Evolutionary conservation across 1,139 yeast genomes (phyloP).

Genomic region (Citeromyces hawaiiensis): DNA sequence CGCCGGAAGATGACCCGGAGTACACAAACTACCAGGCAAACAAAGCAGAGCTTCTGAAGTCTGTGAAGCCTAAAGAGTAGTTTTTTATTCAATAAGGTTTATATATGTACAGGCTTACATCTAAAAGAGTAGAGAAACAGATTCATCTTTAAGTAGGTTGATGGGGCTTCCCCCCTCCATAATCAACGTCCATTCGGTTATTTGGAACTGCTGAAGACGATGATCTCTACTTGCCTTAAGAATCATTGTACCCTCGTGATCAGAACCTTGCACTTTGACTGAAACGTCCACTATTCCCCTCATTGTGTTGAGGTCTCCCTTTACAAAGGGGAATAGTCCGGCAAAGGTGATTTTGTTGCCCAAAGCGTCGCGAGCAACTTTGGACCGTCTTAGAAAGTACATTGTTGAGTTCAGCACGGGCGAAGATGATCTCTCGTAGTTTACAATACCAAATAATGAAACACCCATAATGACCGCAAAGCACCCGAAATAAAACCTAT

Average conservation of each 20-base stretch:
- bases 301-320: slow-evolving; percentile 74
- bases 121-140: slow-evolving; percentile 18
- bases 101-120: not conserved
- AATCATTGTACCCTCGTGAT: slow-evolving; percentile 32
- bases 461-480: slow-evolving; percentile 56
- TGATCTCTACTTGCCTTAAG: slow-evolving; percentile 49
- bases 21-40: not conserved
- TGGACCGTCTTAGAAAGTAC: slow-evolving; percentile 71
- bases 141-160: slow-evolving; percentile 39
- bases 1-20: not conserved
- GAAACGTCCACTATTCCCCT: slow-evolving; percentile 65
- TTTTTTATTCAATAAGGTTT: not conserved
- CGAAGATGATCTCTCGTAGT: slow-evolving; percentile 82
- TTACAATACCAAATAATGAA: slow-evolving; percentile 62
- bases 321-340: slow-evolving; percentile 76
- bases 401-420: slow-evolving; percentile 83
- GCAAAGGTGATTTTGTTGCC: slow-evolving; percentile 70
- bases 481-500: slow-evolving; percentile 38
- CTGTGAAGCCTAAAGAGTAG: not conserved
- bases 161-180: slow-evolving; percentile 24
- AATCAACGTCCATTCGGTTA: slow-evolving; percentile 45
- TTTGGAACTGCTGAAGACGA: slow-evolving; percentile 40
- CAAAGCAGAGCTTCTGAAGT: not conserved
- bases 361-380: slow-evolving; percentile 44
- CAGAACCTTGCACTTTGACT: slow-evolving; percentile 58